Percentiles rank a stretch among this genome's conserved stretches.
phyloP scores from a whole-genome alignment of 2,329 filamentous ascomycete species.

The Dothidotthia symphoricarpi region DNA sequence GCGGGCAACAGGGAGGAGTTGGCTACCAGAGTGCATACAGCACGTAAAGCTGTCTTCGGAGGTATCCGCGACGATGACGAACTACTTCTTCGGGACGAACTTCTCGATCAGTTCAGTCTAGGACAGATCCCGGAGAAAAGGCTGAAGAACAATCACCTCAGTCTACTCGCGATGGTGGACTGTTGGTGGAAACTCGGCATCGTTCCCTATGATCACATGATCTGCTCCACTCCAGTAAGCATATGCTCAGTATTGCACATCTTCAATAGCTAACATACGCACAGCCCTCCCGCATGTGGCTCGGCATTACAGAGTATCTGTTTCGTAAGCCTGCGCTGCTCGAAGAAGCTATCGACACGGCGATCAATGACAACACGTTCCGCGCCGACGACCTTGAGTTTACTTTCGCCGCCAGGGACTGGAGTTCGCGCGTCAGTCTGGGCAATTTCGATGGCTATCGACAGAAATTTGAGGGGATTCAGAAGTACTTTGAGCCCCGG shows the following conservation, averaged over 20 bases:
- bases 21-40: conserved; percentile 70
- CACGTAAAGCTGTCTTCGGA: conserved; percentile 69
- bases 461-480: conserved; percentile 86
- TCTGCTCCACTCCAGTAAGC: conserved; percentile 85
- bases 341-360: conserved; percentile 80
- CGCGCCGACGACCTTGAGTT: conserved; percentile 96
- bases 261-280: not conserved
- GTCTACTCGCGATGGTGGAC: conserved; percentile 93
- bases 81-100: conserved; percentile 72
- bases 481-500: conserved; percentile 84
- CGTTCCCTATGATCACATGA: conserved; percentile 98
- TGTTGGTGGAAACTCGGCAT: conserved; percentile 95
- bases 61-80: conserved; percentile 58
- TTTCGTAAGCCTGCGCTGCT: conserved; percentile 81
- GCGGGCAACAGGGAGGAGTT: conserved; percentile 77
- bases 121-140: conserved; percentile 65
- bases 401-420: conserved; percentile 91
- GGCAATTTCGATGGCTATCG: conserved; percentile 92
- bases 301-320: conserved; percentile 95
- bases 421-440: conserved; percentile 89
- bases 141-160: conserved; percentile 89
- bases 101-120: conserved; percentile 86
- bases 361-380: conserved; percentile 86
- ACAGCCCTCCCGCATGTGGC: conserved; percentile 85
- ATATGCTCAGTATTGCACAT: not conserved